Percentiles rank a stretch among this genome's conserved stretches.
Conservation (phyloP, 2,329 filamentous ascomycete species). For the Bipolaris zeicola region DNA sequence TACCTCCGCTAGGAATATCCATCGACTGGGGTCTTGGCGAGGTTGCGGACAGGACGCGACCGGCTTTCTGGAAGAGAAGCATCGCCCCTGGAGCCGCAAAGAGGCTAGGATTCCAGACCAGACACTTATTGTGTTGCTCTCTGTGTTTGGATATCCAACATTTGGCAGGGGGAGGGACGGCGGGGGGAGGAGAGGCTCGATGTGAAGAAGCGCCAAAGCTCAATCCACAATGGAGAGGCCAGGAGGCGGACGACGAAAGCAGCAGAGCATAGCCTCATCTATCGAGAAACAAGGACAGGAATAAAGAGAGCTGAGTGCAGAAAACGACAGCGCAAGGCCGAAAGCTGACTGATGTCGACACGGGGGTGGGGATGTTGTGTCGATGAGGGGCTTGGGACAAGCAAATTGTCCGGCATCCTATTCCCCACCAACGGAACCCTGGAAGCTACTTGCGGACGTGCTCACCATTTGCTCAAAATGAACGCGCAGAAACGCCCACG, state of each 20-base stretch:
- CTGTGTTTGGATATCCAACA: neutral
- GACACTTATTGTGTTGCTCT: neutral
- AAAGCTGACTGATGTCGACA: neutral
- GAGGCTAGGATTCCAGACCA: neutral
- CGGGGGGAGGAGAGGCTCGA: neutral
- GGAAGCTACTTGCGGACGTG: neutral
- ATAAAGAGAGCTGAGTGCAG: neutral
- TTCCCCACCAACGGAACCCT: conserved; percentile 1
- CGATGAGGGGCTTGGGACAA: neutral
- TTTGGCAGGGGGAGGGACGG: neutral
- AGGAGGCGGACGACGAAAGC: neutral
- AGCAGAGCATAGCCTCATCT: neutral
- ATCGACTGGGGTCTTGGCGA: neutral
- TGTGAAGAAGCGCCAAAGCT: neutral
- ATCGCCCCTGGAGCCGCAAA: neutral
- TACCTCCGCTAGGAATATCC: neutral
- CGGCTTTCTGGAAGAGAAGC: neutral
- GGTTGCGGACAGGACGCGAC: neutral
- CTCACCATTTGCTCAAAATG: neutral
- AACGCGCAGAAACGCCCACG: neutral
- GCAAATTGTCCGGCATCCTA: neutral
- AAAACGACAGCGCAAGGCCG: neutral
- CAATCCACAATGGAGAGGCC: neutral
- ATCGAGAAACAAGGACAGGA: neutral
- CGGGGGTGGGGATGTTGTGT: neutral